A percentile compares a stretch with the other conserved stretches of the same genome.
Conservation (phyloP, 345 rosid genomes). For the Hibiscus trionum region DNA sequence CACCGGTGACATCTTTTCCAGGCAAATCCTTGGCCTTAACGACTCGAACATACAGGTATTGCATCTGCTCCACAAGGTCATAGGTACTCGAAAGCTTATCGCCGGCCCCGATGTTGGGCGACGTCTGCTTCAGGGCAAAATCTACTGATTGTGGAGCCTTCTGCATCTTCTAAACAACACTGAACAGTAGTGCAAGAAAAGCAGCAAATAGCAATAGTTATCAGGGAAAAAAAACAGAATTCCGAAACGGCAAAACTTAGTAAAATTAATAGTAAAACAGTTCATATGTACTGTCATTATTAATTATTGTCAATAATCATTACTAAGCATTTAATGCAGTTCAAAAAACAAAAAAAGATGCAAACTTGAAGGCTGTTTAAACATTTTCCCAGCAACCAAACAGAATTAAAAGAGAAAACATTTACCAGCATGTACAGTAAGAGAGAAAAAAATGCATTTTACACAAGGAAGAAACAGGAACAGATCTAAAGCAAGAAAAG, state of each 20-base stretch:
- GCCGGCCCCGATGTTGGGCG: slow-evolving; percentile 82
- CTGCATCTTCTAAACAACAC: slow-evolving; percentile 43
- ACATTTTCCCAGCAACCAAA: slow-evolving; percentile 13
- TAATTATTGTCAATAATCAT: background rate
- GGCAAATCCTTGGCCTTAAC: slow-evolving; percentile 90
- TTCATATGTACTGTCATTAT: background rate
- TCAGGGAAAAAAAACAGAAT: background rate
- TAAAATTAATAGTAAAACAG: background rate
- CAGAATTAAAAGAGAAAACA: slow-evolving; percentile 5
- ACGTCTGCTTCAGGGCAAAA: slow-evolving; percentile 81
- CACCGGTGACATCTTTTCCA: slow-evolving; percentile 69
- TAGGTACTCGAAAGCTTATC: slow-evolving; percentile 87
- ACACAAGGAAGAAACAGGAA: background rate
- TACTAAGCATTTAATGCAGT: background rate
- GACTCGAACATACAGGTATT: slow-evolving; percentile 83
- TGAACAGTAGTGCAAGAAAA: background rate
- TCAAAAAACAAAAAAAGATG: background rate
- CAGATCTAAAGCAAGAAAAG: slow-evolving; percentile 21
- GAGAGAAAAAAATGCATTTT: slow-evolving; percentile 1
- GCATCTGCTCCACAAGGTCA: slow-evolving; percentile 99
- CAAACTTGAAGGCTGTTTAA: slow-evolving; percentile 1
- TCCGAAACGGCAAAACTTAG: background rate
- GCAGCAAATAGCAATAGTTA: background rate
- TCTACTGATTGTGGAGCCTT: slow-evolving; percentile 64
- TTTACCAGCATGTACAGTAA: background rate